Evolutionary conservation across 169 alveolate genomes (phyloP), one percentile per base, ranked within the genome.

Genomic region (Blepharisma undulans): DNA sequence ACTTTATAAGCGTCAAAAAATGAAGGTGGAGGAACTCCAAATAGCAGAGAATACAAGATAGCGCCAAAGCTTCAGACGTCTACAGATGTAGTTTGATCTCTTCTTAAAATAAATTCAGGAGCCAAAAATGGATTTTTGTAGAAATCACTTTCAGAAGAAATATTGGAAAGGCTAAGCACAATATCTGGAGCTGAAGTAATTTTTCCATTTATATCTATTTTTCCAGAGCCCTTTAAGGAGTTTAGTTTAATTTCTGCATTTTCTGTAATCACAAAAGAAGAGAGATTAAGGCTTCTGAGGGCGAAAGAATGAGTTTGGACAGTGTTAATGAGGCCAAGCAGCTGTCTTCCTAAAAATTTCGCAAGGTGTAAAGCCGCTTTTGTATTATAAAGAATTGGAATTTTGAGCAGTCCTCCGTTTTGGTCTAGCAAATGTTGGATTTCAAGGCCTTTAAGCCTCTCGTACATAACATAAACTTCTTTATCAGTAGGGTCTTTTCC

Each of bases 61-160:
- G 94, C 93, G 0, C 98, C 98, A 92, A 95, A 95, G 72, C 93
- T 92, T 96, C 97, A 95, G 18, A 95, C 94, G 84, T 95, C 98
- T 60, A 92, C 36, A 72, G 92, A 94, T 33, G 95, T 60, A 27
- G 94, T 92, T 77, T 94, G 93, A 8, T 93, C 81, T 76, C 90
- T 85, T 36, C 61, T 72, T 36, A 93, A 87, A 72, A 91, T 33
- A 34, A 88, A 86, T 90, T 95, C 98, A 25, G 98, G 98, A 29
- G 98, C 94, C 34, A 95, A 81, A 92, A 92, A 95, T 8, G 96
- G 92, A 89, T 94, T 93, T 25, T 94, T 91, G 61, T 82, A 86
- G n/a, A 93, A 34, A 34, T 92, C 81, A n/a, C 85, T 82, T 22
- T 78, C 85, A 22, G 91, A 81, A 79, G 82, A 30, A 10, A 93